Base-by-base conservation (phyloP, 2,329 filamentous ascomycete genomes). In the Diaporthe longicolla region DNA sequence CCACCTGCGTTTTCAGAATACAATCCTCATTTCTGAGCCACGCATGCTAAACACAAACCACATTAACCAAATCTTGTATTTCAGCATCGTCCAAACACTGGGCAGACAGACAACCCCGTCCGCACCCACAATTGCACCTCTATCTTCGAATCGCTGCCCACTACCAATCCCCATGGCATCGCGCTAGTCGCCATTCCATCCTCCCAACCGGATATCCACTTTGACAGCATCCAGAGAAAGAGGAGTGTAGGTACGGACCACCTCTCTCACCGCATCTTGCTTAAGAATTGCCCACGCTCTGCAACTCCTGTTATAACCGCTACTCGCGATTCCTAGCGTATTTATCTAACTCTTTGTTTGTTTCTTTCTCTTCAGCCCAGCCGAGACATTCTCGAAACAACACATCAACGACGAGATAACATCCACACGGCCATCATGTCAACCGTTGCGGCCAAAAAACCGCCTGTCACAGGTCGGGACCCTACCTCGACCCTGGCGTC, bases 381-480 rank as follows among this genome's bases (percentile, higher is more conserved):
- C 50, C 71, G 48, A 63, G 66, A 70, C 59, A 71, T 71, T 43
- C 26, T 71, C 72, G 35, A 52, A 55, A 68, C 57, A 59, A 45
- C 37, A 37, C 37, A 45, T 52, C 45, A 52, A 69, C 43, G 65
- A 69, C 54, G 35, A 48, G 43, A 54, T 19, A 66, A 50, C 58
- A 50, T 71, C 35, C 48, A 63, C 32, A 19, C 24, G 32, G 29
- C 70, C 58, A 76, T 48, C 79, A 90, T 90, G 89, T 89, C 88
- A 68, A 82, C 85, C 75, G 83, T 85, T 76, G 83, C 79, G 69
- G 81, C 87, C 73, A 90, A 89, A 82, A 89, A 88, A 82, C 87
- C 88, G 73, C 84, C 86, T 73, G 82, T 85, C 75, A 82, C 84
- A 76, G 85, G 85, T 78, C 85, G 87, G 77, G 86, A 86, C 71